Evolutionary conservation across 257 asterid species (phyloP).

Genomic region (Rehmannia glutinosa): DNA sequence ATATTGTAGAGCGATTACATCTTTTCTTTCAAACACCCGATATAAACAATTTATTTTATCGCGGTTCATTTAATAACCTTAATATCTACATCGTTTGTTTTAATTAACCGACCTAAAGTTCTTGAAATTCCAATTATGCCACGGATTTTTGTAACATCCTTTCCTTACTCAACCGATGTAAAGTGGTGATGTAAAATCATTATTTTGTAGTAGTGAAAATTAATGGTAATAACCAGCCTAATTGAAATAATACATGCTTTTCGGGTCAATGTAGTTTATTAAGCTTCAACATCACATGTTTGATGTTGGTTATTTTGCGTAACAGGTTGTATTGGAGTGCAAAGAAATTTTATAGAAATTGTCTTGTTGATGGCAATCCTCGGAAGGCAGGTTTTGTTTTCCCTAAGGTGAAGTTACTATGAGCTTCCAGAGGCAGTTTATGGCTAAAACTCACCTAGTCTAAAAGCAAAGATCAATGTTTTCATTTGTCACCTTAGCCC

Average conservation of each 20-base stretch:
- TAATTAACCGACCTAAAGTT: no score
- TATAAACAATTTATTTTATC: no score
- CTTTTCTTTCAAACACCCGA: no score
- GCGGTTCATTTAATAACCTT: no score
- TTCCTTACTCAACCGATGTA: no score
- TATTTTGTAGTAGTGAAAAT: no score
- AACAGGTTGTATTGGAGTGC: slow-evolving; percentile 89
- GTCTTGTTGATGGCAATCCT: slow-evolving; percentile 83
- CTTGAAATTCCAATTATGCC: no score
- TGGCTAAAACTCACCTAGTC: slow-evolving; percentile 81
- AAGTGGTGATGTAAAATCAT: no score
- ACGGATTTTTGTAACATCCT: no score
- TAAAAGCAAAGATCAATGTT: not conserved
- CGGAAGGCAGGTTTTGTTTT: slow-evolving; percentile 85
- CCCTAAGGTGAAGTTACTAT: slow-evolving; percentile 68
- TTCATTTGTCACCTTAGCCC: not conserved
- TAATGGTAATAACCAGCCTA: not conserved
- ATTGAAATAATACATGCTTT: not conserved
- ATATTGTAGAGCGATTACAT: no score
- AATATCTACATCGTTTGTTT: no score
- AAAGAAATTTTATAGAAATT: slow-evolving; percentile 68
- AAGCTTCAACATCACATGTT: not conserved
- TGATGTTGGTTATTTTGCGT: slow-evolving; percentile 9
- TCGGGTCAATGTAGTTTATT: no score
- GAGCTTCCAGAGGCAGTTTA: slow-evolving; percentile 47